Evolutionary conservation across 1,139 yeast species (phyloP).

Genomic region (Lodderomyces pseudojiufengensis): DNA sequence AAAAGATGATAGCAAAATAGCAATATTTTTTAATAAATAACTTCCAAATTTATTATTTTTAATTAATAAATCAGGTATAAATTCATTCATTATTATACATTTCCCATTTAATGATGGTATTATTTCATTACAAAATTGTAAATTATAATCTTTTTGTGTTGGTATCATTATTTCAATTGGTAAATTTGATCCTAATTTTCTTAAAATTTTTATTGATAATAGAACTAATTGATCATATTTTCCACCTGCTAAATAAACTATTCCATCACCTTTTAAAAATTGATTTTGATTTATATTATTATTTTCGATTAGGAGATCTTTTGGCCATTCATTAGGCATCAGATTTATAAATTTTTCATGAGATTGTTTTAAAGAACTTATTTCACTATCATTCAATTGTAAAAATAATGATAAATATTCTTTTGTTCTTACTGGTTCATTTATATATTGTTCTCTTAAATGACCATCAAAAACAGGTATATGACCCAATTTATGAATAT

Average conservation of each 20-base stretch:
- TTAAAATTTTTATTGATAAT: constrained; percentile 49
- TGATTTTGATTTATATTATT: constrained; percentile 20
- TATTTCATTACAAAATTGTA: constrained; percentile 27
- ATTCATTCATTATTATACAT: constrained; percentile 34
- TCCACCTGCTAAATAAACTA: constrained; percentile 63
- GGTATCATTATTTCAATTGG: constrained; percentile 55
- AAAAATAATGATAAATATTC: constrained; percentile 22
- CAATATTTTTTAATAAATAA: constrained; percentile 33
- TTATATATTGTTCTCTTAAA: constrained; percentile 28
- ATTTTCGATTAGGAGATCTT: no score
- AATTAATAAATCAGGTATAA: constrained; percentile 19
- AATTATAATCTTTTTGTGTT: constrained; percentile 25
- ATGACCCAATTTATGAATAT: constrained; percentile 20
- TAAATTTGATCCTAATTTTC: constrained; percentile 50
- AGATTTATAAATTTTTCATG: constrained; percentile 19
- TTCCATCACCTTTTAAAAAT: constrained; percentile 50
- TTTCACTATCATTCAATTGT: constrained; percentile 20
- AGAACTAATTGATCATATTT: constrained; percentile 53
- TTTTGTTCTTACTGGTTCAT: constrained; percentile 28
- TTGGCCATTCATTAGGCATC: constrained; percentile 24
- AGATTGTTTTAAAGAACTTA: constrained; percentile 17
- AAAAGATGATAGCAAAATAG: constrained; percentile 32
- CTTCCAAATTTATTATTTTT: constrained; percentile 18
- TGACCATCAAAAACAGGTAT: constrained; percentile 35
- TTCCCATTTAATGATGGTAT: constrained; percentile 29